Evolutionary conservation across 768 basidiomycete genomes (phyloP).

Genomic region (Kwoniella bestiolae): DNA sequence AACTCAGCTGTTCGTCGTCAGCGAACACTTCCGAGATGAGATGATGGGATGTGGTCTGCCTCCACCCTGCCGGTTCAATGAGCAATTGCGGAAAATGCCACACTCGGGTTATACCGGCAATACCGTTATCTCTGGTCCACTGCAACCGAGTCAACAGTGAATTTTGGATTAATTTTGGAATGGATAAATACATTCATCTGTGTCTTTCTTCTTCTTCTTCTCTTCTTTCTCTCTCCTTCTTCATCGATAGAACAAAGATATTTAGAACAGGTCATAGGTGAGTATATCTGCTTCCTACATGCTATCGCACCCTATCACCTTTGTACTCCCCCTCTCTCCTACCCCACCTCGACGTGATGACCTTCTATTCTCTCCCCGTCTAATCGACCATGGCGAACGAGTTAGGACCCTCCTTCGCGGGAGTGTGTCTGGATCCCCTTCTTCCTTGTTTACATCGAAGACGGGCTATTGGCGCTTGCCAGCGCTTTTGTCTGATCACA

Average conservation of each 20-base stretch:
- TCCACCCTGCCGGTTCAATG: conserved; percentile 8
- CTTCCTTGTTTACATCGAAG: conserved; percentile 21
- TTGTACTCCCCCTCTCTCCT: conserved; percentile 10
- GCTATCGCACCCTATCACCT: not conserved
- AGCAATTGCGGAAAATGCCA: not conserved
- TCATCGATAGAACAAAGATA: not conserved
- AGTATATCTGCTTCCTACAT: conserved; percentile 10
- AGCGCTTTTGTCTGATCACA: conserved; percentile 58
- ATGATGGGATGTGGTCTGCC: conserved; percentile 9
- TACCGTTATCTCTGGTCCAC: conserved; percentile 2
- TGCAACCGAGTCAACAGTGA: not conserved
- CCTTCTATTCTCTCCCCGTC: conserved; percentile 59
- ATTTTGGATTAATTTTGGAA: not conserved
- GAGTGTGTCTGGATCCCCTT: conserved; percentile 50
- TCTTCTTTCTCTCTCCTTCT: conserved; percentile 14
- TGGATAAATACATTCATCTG: not conserved
- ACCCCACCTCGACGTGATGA: conserved; percentile 50
- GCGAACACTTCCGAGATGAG: conserved; percentile 4
- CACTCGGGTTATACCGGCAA: conserved; percentile 7
- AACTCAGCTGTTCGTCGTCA: not conserved
- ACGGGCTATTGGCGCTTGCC: conserved; percentile 57
- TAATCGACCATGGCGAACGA: conserved; percentile 59
- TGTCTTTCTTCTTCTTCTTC: conserved; percentile 15
- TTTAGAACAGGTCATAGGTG: conserved; percentile 12
- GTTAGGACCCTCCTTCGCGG: conserved; percentile 56